Conservation (phyloP, 2,329 filamentous ascomycete species). For the Paraphaeosphaeria minitans region DNA sequence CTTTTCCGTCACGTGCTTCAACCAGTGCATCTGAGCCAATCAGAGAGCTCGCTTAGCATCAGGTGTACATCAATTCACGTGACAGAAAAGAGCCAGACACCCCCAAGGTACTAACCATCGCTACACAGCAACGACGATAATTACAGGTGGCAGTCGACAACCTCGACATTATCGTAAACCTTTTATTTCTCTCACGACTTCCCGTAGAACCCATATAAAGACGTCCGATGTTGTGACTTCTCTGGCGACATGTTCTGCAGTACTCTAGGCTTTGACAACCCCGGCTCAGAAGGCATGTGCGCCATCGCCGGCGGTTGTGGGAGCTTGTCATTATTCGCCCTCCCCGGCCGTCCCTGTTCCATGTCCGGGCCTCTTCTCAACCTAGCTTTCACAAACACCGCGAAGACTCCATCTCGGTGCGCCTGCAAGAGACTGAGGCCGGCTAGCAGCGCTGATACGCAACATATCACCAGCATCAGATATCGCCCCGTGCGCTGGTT, state of each 20-base stretch:
- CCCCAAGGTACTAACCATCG: too few relatives aligned
- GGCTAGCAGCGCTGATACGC: conserved; percentile 8
- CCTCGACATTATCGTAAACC: conserved; percentile 7
- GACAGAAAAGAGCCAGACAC: too few relatives aligned
- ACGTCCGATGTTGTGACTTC: neutral
- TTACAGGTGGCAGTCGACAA: too few relatives aligned
- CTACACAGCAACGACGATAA: too few relatives aligned
- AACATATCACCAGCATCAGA: conserved; percentile 1
- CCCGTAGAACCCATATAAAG: conserved; percentile 5
- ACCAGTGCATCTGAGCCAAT: too few relatives aligned
- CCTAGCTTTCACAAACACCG: neutral
- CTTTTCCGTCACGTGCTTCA: too few relatives aligned
- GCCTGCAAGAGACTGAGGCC: conserved; percentile 11
- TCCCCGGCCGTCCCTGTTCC: neutral
- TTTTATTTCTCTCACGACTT: neutral
- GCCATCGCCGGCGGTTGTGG: neutral
- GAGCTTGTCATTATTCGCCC: neutral
- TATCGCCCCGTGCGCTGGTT: conserved; percentile 7
- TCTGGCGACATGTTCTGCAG: neutral
- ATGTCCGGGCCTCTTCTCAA: neutral
- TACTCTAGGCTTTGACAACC: neutral
- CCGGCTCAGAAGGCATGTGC: neutral
- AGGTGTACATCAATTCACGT: too few relatives aligned
- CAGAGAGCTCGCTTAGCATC: too few relatives aligned
- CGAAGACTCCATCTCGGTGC: conserved; percentile 8